These are phyloP conservation scores for Aspergillus egyptiacus DNA, from an alignment of 495 filamentous ascomycete species.

Conservation along the genomic window DNA sequence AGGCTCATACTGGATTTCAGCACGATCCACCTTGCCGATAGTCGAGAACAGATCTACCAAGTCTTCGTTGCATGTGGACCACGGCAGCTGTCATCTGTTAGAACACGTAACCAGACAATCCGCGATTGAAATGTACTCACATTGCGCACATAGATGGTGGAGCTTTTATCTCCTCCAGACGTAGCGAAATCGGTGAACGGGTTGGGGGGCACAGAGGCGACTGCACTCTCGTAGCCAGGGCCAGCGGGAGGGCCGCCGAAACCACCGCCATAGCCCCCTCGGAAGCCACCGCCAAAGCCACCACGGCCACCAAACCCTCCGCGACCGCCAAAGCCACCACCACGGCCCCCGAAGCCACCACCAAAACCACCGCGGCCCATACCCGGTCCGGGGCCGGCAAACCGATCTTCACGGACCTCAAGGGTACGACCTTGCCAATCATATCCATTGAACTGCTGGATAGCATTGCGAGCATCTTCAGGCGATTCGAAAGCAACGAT, in stretches of 20 bases:
- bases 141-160: constrained; percentile 92
- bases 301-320: constrained; percentile 42
- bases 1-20: constrained; percentile 96
- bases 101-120: constrained; percentile 4
- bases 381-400: constrained; percentile 60
- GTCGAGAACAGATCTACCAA: constrained; percentile 93
- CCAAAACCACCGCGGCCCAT: constrained; percentile 46
- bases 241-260: constrained; percentile 23
- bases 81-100: constrained; percentile 64
- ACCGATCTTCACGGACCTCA: constrained; percentile 95
- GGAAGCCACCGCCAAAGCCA: constrained; percentile 44
- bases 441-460: constrained; percentile 95
- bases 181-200: constrained; percentile 93
- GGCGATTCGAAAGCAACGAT: constrained; percentile 94
- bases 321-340: constrained; percentile 53
- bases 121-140: constrained; percentile 50
- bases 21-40: constrained; percentile 94
- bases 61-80: constrained; percentile 98
- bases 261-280: constrained; percentile 21
- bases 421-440: constrained; percentile 94
- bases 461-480: constrained; percentile 92
- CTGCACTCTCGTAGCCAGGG: constrained; percentile 32
- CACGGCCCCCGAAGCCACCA: constrained; percentile 43
- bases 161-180: constrained; percentile 74
- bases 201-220: constrained; percentile 63